Conservation (phyloP, 495 filamentous ascomycete species). For the Lindgomyces ingoldianus region DNA sequence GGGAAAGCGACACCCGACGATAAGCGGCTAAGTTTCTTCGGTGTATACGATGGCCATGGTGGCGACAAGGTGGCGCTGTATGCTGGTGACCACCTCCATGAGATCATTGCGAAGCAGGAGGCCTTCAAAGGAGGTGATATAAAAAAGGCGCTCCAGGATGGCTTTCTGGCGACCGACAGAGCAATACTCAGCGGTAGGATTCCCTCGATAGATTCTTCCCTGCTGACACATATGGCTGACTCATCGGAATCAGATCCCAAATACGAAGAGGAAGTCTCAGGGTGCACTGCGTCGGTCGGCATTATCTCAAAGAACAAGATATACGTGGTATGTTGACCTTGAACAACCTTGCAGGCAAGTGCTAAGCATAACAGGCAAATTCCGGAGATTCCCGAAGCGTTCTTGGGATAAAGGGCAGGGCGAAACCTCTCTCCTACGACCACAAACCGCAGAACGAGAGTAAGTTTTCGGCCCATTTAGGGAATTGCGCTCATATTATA, state of each 20-base stretch:
- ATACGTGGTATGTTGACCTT: slow-evolving; percentile 72
- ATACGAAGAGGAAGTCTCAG: slow-evolving; percentile 96
- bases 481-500: slow-evolving; percentile 20
- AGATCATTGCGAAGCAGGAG: slow-evolving; percentile 91
- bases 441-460: slow-evolving; percentile 99
- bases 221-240: slow-evolving; percentile 32
- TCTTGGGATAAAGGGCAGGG: slow-evolving; percentile 90
- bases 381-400: slow-evolving; percentile 94
- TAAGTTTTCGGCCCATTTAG: slow-evolving; percentile 41
- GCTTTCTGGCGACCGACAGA: slow-evolving; percentile 92
- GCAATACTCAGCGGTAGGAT: slow-evolving; percentile 87
- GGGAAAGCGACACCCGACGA: slow-evolving; percentile 61
- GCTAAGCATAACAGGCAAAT: slow-evolving; percentile 72
- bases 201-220: not conserved
- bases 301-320: slow-evolving; percentile 89
- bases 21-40: slow-evolving; percentile 87
- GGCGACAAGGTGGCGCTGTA: slow-evolving; percentile 95
- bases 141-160: slow-evolving; percentile 95
- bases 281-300: slow-evolving; percentile 90
- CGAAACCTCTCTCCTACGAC: slow-evolving; percentile 95
- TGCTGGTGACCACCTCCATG: slow-evolving; percentile 87
- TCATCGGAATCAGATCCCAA: slow-evolving; percentile 69
- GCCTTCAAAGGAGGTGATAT: slow-evolving; percentile 87
- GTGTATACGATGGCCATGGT: slow-evolving; percentile 96
- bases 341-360: not conserved